Evolutionary conservation across 2,329 filamentous ascomycete species (phyloP).

Genomic region (Immersiporthe knoxdaviesiana): DNA sequence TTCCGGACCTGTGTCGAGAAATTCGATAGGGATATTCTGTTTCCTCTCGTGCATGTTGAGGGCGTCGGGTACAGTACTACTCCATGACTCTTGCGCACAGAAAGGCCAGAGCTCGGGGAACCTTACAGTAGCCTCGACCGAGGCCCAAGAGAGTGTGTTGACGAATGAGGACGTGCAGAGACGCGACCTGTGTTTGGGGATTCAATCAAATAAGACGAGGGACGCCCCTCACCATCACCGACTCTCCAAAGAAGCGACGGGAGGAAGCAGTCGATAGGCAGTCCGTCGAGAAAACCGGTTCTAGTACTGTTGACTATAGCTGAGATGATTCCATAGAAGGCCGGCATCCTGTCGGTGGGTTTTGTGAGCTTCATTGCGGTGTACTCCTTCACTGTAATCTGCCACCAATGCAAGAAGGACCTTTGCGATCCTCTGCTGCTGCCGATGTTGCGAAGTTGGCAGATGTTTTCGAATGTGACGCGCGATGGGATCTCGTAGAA

Average conservation of each 20-base stretch:
- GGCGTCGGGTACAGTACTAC: not conserved
- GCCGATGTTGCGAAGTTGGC: not conserved
- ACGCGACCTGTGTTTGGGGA: not conserved
- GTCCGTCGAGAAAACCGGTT: not conserved
- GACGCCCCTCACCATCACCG: not conserved
- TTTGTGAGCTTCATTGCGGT: not conserved
- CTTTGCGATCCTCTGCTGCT: not conserved
- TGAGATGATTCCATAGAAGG: not conserved
- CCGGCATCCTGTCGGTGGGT: not conserved
- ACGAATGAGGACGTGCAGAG: not conserved
- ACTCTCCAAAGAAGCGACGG: not conserved
- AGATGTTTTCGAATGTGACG: not conserved
- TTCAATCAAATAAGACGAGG: not conserved
- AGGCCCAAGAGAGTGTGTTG: slow-evolving; percentile 5
- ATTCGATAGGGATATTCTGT: not conserved
- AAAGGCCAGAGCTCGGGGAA: not conserved
- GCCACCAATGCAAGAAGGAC: not conserved
- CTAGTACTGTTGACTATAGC: not conserved
- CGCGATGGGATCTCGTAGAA: not conserved
- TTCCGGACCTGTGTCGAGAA: not conserved
- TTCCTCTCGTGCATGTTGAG: not conserved
- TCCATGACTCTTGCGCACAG: not conserved
- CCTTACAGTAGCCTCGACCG: not conserved
- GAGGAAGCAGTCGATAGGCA: not conserved
- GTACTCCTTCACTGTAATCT: not conserved